A percentile compares a stretch with the other conserved stretches of the same genome.
Conservation (phyloP, 225 moss, liverwort and hornwort species). For the Sphagnum contortum region DNA sequence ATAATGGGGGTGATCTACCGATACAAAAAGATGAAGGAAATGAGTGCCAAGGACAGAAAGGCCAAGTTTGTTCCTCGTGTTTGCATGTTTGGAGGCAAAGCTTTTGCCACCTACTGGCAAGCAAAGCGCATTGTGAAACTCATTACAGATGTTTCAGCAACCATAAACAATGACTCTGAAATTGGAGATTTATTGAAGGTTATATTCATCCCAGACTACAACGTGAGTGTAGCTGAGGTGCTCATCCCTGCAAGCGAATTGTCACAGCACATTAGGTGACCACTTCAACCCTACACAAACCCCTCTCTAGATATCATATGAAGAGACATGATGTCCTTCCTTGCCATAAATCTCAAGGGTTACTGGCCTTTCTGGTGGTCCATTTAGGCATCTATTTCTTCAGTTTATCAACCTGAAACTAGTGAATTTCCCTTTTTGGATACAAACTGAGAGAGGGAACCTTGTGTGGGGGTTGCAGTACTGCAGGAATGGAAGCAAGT, state of each 20-base stretch:
- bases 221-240: conserved; percentile 92
- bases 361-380: no score
- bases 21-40: conserved; percentile 88
- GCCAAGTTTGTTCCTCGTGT: conserved; percentile 84
- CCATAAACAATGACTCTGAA: conserved; percentile 70
- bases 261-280: conserved; percentile 89
- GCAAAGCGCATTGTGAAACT: conserved; percentile 90
- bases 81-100: conserved; percentile 93
- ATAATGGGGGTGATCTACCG: conserved; percentile 89
- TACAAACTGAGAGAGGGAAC: no score
- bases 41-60: conserved; percentile 50
- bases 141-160: conserved; percentile 65
- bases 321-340: not conserved
- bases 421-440: no score
- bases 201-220: conserved; percentile 87
- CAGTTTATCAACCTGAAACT: no score
- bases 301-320: not conserved
- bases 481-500: conserved; percentile 93
- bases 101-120: conserved; percentile 86
- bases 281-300: no score
- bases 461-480: conserved; percentile 32
- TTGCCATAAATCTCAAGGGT: no score
- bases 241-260: conserved; percentile 95
- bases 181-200: conserved; percentile 91
- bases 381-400: no score